Percentiles rank a stretch among this genome's conserved stretches.
phyloP scores from a whole-genome alignment of 768 basidiomycete species.

The Macrolepiota albuminosa region DNA sequence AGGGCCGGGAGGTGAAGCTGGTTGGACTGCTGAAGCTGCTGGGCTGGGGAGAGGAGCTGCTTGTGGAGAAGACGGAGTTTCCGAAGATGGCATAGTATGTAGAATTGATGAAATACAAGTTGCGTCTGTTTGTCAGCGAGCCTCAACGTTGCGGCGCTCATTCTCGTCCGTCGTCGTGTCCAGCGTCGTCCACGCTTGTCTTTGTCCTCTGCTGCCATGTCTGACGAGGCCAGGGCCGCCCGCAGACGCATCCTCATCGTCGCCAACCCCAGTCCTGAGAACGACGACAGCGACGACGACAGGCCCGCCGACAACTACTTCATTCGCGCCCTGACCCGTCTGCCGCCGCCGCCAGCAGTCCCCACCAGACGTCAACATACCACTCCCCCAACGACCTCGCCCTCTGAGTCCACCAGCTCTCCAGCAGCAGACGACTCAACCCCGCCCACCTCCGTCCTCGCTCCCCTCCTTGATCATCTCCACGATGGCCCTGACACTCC shows the following conservation, averaged over 20 bases:
- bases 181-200: not conserved
- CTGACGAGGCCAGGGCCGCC: constrained; percentile 49
- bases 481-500: constrained; percentile 31
- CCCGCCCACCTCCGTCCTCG: constrained; percentile 69
- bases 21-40: constrained; percentile 77
- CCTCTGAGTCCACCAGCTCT: constrained; percentile 59
- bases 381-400: constrained; percentile 55
- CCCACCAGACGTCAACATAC: constrained; percentile 29
- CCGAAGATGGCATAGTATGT: constrained; percentile 51
- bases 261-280: constrained; percentile 55
- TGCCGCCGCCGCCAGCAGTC: constrained; percentile 13
- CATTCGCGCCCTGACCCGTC: not conserved
- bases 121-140: constrained; percentile 10
- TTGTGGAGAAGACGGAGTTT: constrained; percentile 76
- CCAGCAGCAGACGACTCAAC: constrained; percentile 57
- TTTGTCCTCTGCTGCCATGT: constrained; percentile 34
- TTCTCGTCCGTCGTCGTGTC: not conserved
- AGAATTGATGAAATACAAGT: constrained; percentile 4
- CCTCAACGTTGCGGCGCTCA: constrained; percentile 7
- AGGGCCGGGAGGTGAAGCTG: constrained; percentile 90
- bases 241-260: constrained; percentile 46
- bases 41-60: constrained; percentile 81
- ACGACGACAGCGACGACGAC: constrained; percentile 20
- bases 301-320: not conserved
- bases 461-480: constrained; percentile 36